These are phyloP conservation scores for Chlorella sp. DNA, from an alignment of 139 green algal species.

Conservation along the genomic window DNA sequence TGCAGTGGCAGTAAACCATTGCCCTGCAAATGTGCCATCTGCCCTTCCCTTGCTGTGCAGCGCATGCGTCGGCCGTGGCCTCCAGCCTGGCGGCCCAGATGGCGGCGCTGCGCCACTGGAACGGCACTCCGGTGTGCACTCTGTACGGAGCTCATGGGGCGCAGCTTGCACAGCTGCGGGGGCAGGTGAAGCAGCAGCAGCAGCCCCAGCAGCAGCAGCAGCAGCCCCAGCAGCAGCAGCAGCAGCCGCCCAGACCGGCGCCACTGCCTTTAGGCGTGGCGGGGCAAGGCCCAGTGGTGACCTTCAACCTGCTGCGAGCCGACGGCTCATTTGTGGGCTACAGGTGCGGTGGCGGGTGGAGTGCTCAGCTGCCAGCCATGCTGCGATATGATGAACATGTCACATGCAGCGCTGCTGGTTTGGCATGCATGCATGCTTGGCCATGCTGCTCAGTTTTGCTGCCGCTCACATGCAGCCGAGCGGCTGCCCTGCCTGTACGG, in stretches of 20 bases:
- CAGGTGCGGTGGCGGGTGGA: slow-evolving; percentile 18
- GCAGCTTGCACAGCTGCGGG: neutral
- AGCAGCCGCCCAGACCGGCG: neutral
- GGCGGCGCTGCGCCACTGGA: slow-evolving; percentile 67
- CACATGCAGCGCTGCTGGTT: too few relatives aligned
- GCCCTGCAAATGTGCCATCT: too few relatives aligned
- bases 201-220: neutral
- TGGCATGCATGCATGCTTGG: too few relatives aligned
- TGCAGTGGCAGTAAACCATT: too few relatives aligned
- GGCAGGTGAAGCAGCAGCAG: neutral
- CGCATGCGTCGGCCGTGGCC: slow-evolving; percentile 33
- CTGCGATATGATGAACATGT: too few relatives aligned
- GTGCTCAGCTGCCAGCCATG: too few relatives aligned
- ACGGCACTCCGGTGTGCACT: slow-evolving; percentile 55
- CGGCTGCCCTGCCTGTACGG: too few relatives aligned
- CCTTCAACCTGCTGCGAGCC: slow-evolving; percentile 84
- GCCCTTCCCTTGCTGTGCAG: slow-evolving; percentile 9
- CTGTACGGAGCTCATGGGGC: slow-evolving; percentile 73
- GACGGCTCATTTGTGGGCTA: slow-evolving; percentile 84
- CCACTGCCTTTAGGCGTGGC: neutral
- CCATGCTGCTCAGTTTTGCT: too few relatives aligned
- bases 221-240: neutral
- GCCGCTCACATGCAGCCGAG: too few relatives aligned
- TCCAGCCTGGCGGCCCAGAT: slow-evolving; percentile 54
- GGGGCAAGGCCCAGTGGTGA: slow-evolving; percentile 80